Percentiles rank a stretch among this genome's conserved stretches.
Evolutionary conservation across 2,329 filamentous ascomycete species (phyloP).

Genomic region (Trichoderma sp.): DNA sequence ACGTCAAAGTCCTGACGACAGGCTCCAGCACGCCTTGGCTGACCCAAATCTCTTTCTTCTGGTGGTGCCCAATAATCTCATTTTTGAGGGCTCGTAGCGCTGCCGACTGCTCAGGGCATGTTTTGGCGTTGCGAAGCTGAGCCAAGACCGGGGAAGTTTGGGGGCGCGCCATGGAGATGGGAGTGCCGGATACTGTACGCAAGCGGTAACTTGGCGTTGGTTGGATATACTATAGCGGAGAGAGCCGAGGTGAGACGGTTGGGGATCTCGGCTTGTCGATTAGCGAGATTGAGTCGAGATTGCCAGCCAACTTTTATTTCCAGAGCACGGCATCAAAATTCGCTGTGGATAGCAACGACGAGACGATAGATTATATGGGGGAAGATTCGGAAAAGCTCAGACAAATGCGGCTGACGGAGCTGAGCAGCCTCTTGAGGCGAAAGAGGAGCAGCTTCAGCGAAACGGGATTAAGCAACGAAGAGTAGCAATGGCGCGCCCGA

Average conservation of each 20-base stretch:
- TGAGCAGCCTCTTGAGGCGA: not conserved
- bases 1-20: slow-evolving; percentile 46
- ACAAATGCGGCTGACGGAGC: not conserved
- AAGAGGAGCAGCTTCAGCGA: not conserved
- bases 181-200: not conserved
- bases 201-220: not conserved
- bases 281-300: not conserved
- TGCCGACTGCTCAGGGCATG: slow-evolving; percentile 50
- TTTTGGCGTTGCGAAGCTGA: slow-evolving; percentile 54
- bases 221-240: slow-evolving; percentile 13
- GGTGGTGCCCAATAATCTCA: slow-evolving; percentile 80
- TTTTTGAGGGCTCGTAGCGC: slow-evolving; percentile 78
- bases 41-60: slow-evolving; percentile 80
- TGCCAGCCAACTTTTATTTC: not conserved
- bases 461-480: not conserved
- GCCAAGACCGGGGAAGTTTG: slow-evolving; percentile 52
- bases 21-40: slow-evolving; percentile 64
- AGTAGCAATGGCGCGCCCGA: not conserved
- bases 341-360: not conserved
- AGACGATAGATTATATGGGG: not conserved
- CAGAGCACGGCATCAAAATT: not conserved
- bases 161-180: slow-evolving; percentile 50
- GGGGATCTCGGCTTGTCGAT: not conserved
- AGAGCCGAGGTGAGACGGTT: not conserved
- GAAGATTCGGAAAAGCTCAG: not conserved